These are phyloP conservation scores for Brachypodium distachyon DNA, from an alignment of 202 grass and related monocot genomes.

Conservation along the genomic window DNA sequence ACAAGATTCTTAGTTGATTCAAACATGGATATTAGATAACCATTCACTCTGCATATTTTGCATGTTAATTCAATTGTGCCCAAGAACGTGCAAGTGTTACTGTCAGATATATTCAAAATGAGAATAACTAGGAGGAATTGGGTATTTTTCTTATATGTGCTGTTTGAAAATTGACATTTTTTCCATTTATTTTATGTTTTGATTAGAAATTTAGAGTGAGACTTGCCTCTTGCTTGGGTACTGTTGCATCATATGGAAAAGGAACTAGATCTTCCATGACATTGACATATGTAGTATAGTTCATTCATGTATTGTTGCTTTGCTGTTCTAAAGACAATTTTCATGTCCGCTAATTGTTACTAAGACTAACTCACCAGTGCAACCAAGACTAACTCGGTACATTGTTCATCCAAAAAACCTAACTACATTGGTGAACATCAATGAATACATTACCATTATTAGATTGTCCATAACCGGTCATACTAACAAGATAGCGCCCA, in stretches of 20 bases:
- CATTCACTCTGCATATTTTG: neutral
- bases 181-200: neutral
- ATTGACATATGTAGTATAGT: neutral
- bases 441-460: neutral
- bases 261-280: neutral
- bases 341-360: neutral
- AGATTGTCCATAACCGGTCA: neutral
- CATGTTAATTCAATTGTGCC: neutral
- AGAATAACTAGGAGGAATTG: neutral
- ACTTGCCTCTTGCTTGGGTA: neutral
- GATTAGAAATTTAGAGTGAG: neutral
- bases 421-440: neutral
- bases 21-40: neutral
- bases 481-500: neutral
- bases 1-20: neutral
- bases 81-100: neutral
- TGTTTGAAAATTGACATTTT: neutral
- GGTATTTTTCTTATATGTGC: neutral
- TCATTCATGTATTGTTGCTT: slow-evolving; percentile 15
- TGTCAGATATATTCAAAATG: neutral
- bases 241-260: neutral
- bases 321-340: neutral
- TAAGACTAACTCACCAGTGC: neutral
- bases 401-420: neutral
- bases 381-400: neutral